phyloP scores from a whole-genome alignment of 495 filamentous ascomycete species.

The Patellaria atrata region DNA sequence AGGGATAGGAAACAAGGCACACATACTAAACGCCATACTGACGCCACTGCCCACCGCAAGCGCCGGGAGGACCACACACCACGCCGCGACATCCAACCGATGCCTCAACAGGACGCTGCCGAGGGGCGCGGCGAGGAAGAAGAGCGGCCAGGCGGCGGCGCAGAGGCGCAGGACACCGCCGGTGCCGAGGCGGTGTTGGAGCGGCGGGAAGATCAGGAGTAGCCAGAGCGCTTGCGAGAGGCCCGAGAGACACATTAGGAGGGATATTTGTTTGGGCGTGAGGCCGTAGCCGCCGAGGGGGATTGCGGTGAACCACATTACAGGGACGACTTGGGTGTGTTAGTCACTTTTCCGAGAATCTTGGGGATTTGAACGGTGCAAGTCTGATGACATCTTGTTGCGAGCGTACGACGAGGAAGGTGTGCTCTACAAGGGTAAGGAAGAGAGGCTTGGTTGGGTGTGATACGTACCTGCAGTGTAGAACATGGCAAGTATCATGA shows the following conservation, averaged over 20 bases:
- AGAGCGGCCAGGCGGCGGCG: constrained; percentile 39
- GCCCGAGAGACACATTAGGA: constrained; percentile 42
- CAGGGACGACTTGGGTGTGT: constrained; percentile 31
- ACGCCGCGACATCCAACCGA: constrained; percentile 32
- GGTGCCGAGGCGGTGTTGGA: constrained; percentile 43
- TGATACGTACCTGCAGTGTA: constrained; percentile 39
- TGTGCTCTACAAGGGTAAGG: not conserved
- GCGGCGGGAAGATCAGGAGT: constrained; percentile 43
- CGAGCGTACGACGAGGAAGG: not conserved
- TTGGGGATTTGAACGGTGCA: too few relatives aligned
- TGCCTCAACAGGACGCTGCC: constrained; percentile 36
- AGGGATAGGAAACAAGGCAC: not conserved
- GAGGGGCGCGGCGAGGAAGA: constrained; percentile 36
- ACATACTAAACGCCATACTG: constrained; percentile 45
- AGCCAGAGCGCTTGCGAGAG: constrained; percentile 47
- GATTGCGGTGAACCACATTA: constrained; percentile 46
- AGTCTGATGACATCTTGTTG: too few relatives aligned
- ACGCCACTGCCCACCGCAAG: constrained; percentile 40
- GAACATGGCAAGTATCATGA: constrained; percentile 46
- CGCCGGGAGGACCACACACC: constrained; percentile 31
- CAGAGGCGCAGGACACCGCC: constrained; percentile 43
- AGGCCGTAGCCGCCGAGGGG: constrained; percentile 45
- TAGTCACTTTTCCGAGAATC: too few relatives aligned
- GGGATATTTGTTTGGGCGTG: constrained; percentile 38
- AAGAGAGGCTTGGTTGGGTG: not conserved